phyloP scores from a whole-genome alignment of 2,329 filamentous ascomycete genomes.

The Tolypocladium nubicola region DNA sequence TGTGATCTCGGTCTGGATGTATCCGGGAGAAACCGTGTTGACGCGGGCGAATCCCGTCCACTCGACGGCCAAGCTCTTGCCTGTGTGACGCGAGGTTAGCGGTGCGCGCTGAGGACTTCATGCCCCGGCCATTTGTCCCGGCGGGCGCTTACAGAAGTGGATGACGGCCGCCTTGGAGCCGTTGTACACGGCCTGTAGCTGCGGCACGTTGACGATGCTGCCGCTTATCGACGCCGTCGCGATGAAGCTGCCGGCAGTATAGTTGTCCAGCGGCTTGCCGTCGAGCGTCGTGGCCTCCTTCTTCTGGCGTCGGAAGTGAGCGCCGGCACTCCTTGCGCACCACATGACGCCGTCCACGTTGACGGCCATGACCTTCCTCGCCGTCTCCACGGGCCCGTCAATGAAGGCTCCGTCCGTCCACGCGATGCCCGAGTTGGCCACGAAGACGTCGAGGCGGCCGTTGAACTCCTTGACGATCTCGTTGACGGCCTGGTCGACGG shows the following conservation, averaged over 20 bases:
- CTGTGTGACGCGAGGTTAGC: background rate
- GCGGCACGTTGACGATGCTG: conserved; percentile 68
- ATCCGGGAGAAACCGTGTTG: conserved; percentile 65
- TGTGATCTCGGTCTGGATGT: conserved; percentile 65
- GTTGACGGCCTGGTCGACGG: conserved; percentile 39
- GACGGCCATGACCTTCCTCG: conserved; percentile 56
- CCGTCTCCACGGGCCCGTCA: conserved; percentile 52
- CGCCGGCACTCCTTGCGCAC: conserved; percentile 59
- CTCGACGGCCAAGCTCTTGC: conserved; percentile 61
- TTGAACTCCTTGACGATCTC: conserved; percentile 55
- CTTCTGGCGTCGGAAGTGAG: conserved; percentile 61
- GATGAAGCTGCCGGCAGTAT: conserved; percentile 59
- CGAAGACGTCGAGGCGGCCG: conserved; percentile 65
- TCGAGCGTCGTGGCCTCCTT: conserved; percentile 52
- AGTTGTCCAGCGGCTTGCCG: conserved; percentile 51
- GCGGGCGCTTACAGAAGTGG: conserved; percentile 36
- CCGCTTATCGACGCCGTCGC: conserved; percentile 71
- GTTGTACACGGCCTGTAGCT: conserved; percentile 65
- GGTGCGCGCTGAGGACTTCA: background rate
- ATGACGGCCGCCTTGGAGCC: conserved; percentile 57
- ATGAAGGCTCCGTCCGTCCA: conserved; percentile 62
- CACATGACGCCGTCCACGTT: conserved; percentile 73
- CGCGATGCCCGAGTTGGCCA: conserved; percentile 67
- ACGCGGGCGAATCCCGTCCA: conserved; percentile 66
- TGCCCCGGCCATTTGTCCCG: background rate